These are phyloP conservation scores for Colletotrichum sp. DNA, from an alignment of 2,329 filamentous ascomycete genomes.

Conservation along the genomic window DNA sequence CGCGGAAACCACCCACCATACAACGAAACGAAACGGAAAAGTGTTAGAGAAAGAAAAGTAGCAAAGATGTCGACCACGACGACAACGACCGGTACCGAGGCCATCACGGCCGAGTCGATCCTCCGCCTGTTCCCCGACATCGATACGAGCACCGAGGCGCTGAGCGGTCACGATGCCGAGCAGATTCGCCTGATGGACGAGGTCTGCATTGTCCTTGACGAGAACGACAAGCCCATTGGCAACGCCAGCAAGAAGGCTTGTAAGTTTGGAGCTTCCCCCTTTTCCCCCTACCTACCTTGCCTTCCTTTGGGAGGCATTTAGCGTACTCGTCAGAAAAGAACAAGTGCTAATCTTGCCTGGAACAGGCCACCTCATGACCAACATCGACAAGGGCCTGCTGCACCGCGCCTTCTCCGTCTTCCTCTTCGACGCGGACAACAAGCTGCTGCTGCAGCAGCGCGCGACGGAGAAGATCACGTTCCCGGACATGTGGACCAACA, in stretches of 20 bases:
- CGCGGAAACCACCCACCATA: not conserved
- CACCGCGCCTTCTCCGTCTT: slow-evolving; percentile 98
- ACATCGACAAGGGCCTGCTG: slow-evolving; percentile 94
- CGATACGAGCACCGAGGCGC: slow-evolving; percentile 72
- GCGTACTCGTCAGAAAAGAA: not conserved
- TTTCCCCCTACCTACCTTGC: not conserved
- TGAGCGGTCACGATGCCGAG: slow-evolving; percentile 94
- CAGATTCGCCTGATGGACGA: slow-evolving; percentile 99
- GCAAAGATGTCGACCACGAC: slow-evolving; percentile 30
- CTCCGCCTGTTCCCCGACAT: slow-evolving; percentile 87
- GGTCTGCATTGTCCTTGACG: slow-evolving; percentile 95
- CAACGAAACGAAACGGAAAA: not conserved
- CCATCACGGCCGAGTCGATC: slow-evolving; percentile 86
- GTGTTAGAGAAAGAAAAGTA: not conserved
- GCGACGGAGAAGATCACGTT: slow-evolving; percentile 98
- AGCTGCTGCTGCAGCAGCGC: slow-evolving; percentile 92
- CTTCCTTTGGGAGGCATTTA: not conserved
- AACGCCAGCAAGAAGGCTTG: slow-evolving; percentile 98
- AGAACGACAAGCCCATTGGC: slow-evolving; percentile 90
- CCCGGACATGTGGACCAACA: slow-evolving; percentile 99
- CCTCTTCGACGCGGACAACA: slow-evolving; percentile 88
- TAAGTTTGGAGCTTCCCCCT: slow-evolving; percentile 48
- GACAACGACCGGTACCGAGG: slow-evolving; percentile 56
- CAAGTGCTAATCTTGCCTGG: not conserved
- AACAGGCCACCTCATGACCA: slow-evolving; percentile 95